Evolutionary conservation across 768 basidiomycete genomes (phyloP).

Genomic region (Tylopilus subfusipes): DNA sequence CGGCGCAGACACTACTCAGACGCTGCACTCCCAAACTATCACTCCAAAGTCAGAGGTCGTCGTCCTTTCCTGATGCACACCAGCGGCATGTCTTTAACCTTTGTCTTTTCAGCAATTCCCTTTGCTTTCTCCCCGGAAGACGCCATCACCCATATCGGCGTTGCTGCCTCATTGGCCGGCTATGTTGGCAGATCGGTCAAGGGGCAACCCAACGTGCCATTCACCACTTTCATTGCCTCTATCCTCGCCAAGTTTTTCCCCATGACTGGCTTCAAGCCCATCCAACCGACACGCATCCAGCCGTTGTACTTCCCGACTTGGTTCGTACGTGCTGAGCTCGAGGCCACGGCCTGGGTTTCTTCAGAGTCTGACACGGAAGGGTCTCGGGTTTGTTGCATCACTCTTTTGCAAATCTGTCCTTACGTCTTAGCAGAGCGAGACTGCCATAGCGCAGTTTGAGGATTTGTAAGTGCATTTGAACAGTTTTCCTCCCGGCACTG

Average conservation of each 20-base stretch:
- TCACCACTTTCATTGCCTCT: slow-evolving; percentile 28
- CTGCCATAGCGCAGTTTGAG: slow-evolving; percentile 34
- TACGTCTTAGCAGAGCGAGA: slow-evolving; percentile 27
- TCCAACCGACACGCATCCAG: slow-evolving; percentile 44
- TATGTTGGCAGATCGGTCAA: slow-evolving; percentile 18
- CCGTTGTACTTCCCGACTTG: slow-evolving; percentile 63
- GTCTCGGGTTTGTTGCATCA: slow-evolving; percentile 21
- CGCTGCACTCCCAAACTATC: slow-evolving; percentile 19
- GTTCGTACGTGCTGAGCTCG: slow-evolving; percentile 54
- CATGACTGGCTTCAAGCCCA: slow-evolving; percentile 35
- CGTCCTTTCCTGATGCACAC: slow-evolving; percentile 5
- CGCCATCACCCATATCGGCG: slow-evolving; percentile 40
- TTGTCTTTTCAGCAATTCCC: slow-evolving; percentile 42
- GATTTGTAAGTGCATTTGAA: slow-evolving; percentile 44
- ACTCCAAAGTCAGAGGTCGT: slow-evolving; percentile 43
- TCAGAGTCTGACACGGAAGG: slow-evolving; percentile 21
- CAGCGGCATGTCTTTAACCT: slow-evolving; percentile 6
- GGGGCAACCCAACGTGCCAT: slow-evolving; percentile 12
- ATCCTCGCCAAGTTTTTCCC: slow-evolving; percentile 38
- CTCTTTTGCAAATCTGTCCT: slow-evolving; percentile 2
- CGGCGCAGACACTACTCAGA: slow-evolving; percentile 22
- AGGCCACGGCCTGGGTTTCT: slow-evolving; percentile 33
- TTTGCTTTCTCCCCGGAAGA: slow-evolving; percentile 46
- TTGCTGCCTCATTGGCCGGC: slow-evolving; percentile 32
- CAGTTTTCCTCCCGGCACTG: slow-evolving; percentile 3